phyloP scores from a whole-genome alignment of 805 yeast species.

The Dipodascus geniculatus region DNA sequence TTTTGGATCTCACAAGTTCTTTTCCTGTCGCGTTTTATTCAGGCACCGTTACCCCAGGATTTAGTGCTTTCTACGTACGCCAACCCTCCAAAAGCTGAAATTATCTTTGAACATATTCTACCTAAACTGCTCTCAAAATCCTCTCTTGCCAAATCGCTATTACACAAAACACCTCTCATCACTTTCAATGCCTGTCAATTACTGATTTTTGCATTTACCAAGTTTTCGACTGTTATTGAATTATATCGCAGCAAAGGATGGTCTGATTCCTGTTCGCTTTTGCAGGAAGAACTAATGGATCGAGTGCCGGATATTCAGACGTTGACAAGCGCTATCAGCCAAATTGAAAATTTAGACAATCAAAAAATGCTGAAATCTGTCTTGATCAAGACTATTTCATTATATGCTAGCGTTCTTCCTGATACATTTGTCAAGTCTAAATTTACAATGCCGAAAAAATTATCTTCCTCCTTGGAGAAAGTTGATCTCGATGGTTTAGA shows the following conservation, averaged over 20 bases:
- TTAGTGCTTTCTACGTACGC: constrained; percentile 21
- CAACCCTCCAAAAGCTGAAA: not conserved
- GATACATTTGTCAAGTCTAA: not conserved
- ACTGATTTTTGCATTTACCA: constrained; percentile 40
- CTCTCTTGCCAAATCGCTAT: constrained; percentile 48
- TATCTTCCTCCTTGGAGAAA: constrained; percentile 1
- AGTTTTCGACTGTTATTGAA: constrained; percentile 33
- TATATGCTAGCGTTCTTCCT: constrained; percentile 2
- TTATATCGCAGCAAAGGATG: constrained; percentile 32
- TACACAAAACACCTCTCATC: constrained; percentile 38
- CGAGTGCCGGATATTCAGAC: constrained; percentile 25
- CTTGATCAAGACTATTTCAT: not conserved
- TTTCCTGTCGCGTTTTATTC: constrained; percentile 47
- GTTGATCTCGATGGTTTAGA: constrained; percentile 13
- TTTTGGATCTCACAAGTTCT: constrained; percentile 74
- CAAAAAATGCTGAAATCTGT: not conserved
- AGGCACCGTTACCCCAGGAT: constrained; percentile 40
- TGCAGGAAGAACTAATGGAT: constrained; percentile 26
- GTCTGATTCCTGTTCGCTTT: constrained; percentile 25
- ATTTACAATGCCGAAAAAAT: constrained; percentile 8
- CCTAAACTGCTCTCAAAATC: constrained; percentile 54
- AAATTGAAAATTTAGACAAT: not conserved
- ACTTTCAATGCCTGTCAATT: constrained; percentile 56
- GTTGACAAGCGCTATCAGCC: constrained; percentile 7
- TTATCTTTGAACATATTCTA: constrained; percentile 38